phyloP scores from a whole-genome alignment of 352 stramenopile species.

The Phytophthora vignae region DNA sequence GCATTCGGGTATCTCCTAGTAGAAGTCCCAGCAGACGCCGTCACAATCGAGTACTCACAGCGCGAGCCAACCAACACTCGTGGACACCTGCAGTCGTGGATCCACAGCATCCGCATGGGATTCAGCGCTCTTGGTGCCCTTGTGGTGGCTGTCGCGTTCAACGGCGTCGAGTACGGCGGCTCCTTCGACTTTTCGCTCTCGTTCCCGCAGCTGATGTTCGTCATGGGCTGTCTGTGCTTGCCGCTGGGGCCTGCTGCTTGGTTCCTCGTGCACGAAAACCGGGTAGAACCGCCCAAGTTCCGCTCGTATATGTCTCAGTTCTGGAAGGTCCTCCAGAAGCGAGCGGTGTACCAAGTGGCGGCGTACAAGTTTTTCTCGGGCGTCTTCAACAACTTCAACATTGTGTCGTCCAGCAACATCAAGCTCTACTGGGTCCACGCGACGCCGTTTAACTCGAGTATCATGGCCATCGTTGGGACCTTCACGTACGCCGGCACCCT shows the following conservation, averaged over 20 bases:
- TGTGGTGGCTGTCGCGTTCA: slow-evolving; percentile 57
- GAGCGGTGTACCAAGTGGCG: slow-evolving; percentile 66
- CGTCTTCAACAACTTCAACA: slow-evolving; percentile 74
- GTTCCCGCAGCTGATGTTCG: slow-evolving; percentile 61
- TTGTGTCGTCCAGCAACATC: slow-evolving; percentile 60
- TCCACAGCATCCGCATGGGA: slow-evolving; percentile 60
- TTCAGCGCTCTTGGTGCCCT: slow-evolving; percentile 58
- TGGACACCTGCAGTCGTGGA: slow-evolving; percentile 57
- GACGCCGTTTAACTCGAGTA: slow-evolving; percentile 61
- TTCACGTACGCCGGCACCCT: slow-evolving; percentile 58
- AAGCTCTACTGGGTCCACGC: slow-evolving; percentile 66
- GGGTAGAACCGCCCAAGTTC: slow-evolving; percentile 37
- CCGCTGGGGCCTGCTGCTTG: slow-evolving; percentile 45
- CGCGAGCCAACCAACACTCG: slow-evolving; percentile 56
- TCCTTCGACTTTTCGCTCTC: slow-evolving; percentile 62
- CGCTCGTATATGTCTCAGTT: slow-evolving; percentile 47
- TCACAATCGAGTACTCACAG: slow-evolving; percentile 71
- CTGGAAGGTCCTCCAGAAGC: slow-evolving; percentile 66
- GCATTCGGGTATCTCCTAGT: slow-evolving; percentile 69
- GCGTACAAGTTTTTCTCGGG: slow-evolving; percentile 74
- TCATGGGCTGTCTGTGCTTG: slow-evolving; percentile 43
- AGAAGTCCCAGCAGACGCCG: slow-evolving; percentile 66
- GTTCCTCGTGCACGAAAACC: slow-evolving; percentile 41
- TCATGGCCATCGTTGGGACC: slow-evolving; percentile 63
- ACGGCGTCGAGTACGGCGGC: slow-evolving; percentile 62